Evolutionary conservation across 2,329 filamentous ascomycete species (phyloP).

Genomic region (Fusarium sp.): DNA sequence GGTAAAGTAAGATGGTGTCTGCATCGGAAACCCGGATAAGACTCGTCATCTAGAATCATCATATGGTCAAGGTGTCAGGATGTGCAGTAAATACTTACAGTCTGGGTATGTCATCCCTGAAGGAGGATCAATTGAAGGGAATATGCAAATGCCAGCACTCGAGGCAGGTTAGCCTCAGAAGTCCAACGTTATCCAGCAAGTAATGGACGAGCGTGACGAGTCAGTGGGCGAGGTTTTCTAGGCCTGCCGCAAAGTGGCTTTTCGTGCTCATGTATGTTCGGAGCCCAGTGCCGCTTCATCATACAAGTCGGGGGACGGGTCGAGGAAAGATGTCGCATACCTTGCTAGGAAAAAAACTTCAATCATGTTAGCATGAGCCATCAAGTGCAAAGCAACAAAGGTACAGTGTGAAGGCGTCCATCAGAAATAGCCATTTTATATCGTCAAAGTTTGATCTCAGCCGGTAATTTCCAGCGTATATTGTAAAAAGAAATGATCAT

Average conservation of each 20-base stretch:
- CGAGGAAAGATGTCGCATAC: constrained; percentile 44
- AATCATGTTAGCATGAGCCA: constrained; percentile 48
- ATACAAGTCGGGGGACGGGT: constrained; percentile 56
- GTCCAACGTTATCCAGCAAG: constrained; percentile 17
- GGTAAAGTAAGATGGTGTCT: constrained; percentile 74
- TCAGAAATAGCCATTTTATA: constrained; percentile 91
- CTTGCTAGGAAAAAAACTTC: constrained; percentile 46
- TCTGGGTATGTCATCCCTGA: not conserved
- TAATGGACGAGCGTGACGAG: constrained; percentile 39
- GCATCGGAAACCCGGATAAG: constrained; percentile 80
- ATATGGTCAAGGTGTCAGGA: constrained; percentile 47
- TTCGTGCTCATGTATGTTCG: constrained; percentile 82
- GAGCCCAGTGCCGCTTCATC: constrained; percentile 99
- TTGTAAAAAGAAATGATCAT: constrained; percentile 76
- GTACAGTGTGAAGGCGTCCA: constrained; percentile 44
- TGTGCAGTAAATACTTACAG: constrained; percentile 32
- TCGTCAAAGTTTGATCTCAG: constrained; percentile 83
- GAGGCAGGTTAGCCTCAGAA: constrained; percentile 38
- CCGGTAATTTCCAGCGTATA: constrained; percentile 96
- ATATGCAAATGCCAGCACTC: constrained; percentile 30
- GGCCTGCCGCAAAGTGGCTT: constrained; percentile 96
- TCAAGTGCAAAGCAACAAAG: constrained; percentile 14
- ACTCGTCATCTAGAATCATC: constrained; percentile 79
- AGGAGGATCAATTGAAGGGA: not conserved
- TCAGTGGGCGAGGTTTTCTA: constrained; percentile 99